Percentiles rank a stretch among this genome's conserved stretches.
phyloP scores from a whole-genome alignment of 805 yeast genomes.

The Lipomyces starkeyi region DNA sequence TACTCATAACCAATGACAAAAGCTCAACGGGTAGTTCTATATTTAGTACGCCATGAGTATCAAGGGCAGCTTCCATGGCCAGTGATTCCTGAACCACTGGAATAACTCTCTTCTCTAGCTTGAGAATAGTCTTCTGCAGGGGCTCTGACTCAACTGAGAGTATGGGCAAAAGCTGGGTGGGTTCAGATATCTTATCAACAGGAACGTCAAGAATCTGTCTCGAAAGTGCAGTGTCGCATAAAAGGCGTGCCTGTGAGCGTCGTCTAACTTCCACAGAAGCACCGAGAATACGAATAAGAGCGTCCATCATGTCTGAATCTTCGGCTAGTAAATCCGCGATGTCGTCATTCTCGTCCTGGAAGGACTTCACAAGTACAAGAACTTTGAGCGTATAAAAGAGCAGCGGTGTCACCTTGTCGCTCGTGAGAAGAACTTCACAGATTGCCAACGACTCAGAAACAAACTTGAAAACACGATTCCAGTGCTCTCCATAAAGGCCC shows the following conservation, averaged over 20 bases:
- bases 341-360: slow-evolving; percentile 36
- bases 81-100: slow-evolving; percentile 56
- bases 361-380: slow-evolving; percentile 45
- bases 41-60: slow-evolving; percentile 31
- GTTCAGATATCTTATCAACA: slow-evolving; percentile 17
- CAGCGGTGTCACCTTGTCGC: slow-evolving; percentile 25
- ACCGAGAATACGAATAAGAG: slow-evolving; percentile 12
- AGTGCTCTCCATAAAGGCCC: slow-evolving; percentile 39
- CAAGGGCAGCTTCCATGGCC: slow-evolving; percentile 51
- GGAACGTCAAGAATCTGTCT: slow-evolving; percentile 28
- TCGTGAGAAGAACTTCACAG: slow-evolving; percentile 14
- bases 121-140: slow-evolving; percentile 51
- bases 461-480: slow-evolving; percentile 14
- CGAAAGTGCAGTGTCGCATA: slow-evolving; percentile 28
- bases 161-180: slow-evolving; percentile 23
- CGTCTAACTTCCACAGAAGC: slow-evolving; percentile 14
- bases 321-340: slow-evolving; percentile 49
- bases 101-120: slow-evolving; percentile 50
- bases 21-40: slow-evolving; percentile 53
- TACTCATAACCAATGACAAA: slow-evolving; percentile 44
- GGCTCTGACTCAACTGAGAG: slow-evolving; percentile 31
- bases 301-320: slow-evolving; percentile 13
- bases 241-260: slow-evolving; percentile 22
- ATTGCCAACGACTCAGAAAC: slow-evolving; percentile 10
- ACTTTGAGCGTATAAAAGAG: slow-evolving; percentile 54